Evolutionary conservation across 2,329 filamentous ascomycete species (phyloP), one percentile per base, ranked within the genome.

Genomic region (Stylonectria norvegica): DNA sequence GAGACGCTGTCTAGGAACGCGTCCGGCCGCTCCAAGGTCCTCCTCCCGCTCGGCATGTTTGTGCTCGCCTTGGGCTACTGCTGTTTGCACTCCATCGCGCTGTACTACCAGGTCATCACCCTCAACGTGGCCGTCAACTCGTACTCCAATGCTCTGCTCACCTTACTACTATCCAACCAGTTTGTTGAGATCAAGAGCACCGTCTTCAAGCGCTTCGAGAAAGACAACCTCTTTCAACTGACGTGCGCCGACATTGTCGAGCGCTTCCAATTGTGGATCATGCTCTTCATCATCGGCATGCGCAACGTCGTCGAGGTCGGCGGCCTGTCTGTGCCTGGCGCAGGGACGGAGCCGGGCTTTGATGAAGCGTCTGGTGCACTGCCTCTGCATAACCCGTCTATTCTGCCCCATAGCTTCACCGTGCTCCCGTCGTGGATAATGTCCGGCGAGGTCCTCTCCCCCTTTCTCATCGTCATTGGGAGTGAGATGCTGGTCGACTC

Each of bases 121-220:
- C 77, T 98, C 38, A 98, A 98, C 49, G 94, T 98, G 4, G 93
- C 93, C 1, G 91, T 98, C 55, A 98, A 98, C 65, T 96, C 91
- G 0, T 98, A 98, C 65, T 96, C 90, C 0, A 98, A 98, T 59
- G 91, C 93, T 0, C 72, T 98, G 4, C 74, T 98, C 22, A 96
- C 93, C 0, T 77, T 98, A 1, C 73, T 98, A 2, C 80, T 98
- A 61, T 96, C 90, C 5, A 98, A 97, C 59, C 94, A 98, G 60
- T 98, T 98, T 57, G 93, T 98, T 30, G 93, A 98, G 68, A 95
- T 98, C 72, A 98, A 98, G 61, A 88, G 88, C 45, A 94, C 90
- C 0, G 94, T 98, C 1, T 98, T 98, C 73, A 97, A 98, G 70
- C 93, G 91, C 45, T 95, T 97, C 49, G 93, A 98, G 57, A 97